Conservation (phyloP, 345 rosid genomes). For the Boechera divaricarpa region DNA sequence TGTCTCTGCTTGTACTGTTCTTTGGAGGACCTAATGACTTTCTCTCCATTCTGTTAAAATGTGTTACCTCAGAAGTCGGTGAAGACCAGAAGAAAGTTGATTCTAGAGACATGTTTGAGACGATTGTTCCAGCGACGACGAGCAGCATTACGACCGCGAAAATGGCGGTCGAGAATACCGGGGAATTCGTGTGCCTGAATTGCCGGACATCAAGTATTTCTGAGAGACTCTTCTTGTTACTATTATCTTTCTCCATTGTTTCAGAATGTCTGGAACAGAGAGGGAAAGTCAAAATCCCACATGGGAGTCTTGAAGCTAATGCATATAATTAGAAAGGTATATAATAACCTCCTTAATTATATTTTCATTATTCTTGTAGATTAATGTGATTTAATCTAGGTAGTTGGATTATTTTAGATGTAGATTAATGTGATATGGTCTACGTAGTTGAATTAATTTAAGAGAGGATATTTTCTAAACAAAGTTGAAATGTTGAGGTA, state of each 20-base stretch:
- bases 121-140: slow-evolving; percentile 46
- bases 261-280: slow-evolving; percentile 31
- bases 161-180: slow-evolving; percentile 39
- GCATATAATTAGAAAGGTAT: not conserved
- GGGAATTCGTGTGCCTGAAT: slow-evolving; percentile 37
- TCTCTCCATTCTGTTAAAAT: slow-evolving; percentile 42
- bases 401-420: not conserved
- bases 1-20: slow-evolving; percentile 52
- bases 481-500: not conserved
- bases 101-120: slow-evolving; percentile 38
- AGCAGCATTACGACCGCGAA: slow-evolving; percentile 49
- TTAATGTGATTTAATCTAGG: slow-evolving; percentile 21
- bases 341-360: slow-evolving; percentile 3
- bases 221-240: slow-evolving; percentile 29
- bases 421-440: slow-evolving; percentile 26
- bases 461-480: slow-evolving; percentile 1
- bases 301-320: slow-evolving; percentile 5
- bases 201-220: slow-evolving; percentile 31
- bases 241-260: slow-evolving; percentile 43
- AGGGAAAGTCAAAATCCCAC: slow-evolving; percentile 34
- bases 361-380: not conserved
- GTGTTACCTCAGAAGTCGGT: slow-evolving; percentile 30
- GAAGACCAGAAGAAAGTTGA: slow-evolving; percentile 17
- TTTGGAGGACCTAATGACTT: slow-evolving; percentile 53
- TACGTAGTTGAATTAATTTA: not conserved